Evolutionary conservation across 768 basidiomycete genomes (phyloP).

Genomic region (Gelatoporia subvermispora): DNA sequence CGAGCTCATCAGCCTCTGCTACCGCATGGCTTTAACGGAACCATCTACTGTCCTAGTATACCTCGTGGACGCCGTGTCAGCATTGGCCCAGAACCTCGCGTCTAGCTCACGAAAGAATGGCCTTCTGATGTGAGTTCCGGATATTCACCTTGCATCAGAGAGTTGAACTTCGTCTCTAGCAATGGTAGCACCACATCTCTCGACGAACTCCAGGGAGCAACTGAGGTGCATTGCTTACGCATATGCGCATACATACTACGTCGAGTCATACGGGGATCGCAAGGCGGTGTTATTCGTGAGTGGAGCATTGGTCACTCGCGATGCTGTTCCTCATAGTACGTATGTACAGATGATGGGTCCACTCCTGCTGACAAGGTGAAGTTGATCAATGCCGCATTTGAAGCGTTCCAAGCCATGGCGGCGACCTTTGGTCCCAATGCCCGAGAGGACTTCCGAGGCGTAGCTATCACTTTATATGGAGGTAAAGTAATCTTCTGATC

Average conservation of each 20-base stretch:
- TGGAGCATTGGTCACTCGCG: not conserved
- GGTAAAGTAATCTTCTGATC: constrained; percentile 39
- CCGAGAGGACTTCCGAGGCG: constrained; percentile 72
- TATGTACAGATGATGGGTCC: constrained; percentile 42
- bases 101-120: not conserved
- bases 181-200: constrained; percentile 5
- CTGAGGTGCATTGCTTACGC: constrained; percentile 59
- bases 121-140: constrained; percentile 3
- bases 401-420: constrained; percentile 56
- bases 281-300: constrained; percentile 49
- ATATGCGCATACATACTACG: constrained; percentile 81
- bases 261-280: constrained; percentile 57
- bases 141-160: not conserved
- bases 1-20: constrained; percentile 83
- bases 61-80: constrained; percentile 54
- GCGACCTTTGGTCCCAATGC: constrained; percentile 48
- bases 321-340: not conserved
- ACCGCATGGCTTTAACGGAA: constrained; percentile 88
- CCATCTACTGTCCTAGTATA: constrained; percentile 64
- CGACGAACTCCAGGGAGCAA: constrained; percentile 13
- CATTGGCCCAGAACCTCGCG: constrained; percentile 31
- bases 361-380: constrained; percentile 48
- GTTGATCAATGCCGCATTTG: constrained; percentile 61
- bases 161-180: not conserved
- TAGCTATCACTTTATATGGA: constrained; percentile 74